Conservation (phyloP, 176 grass and related monocot genomes). For the Cenchrus fungigraminus region DNA sequence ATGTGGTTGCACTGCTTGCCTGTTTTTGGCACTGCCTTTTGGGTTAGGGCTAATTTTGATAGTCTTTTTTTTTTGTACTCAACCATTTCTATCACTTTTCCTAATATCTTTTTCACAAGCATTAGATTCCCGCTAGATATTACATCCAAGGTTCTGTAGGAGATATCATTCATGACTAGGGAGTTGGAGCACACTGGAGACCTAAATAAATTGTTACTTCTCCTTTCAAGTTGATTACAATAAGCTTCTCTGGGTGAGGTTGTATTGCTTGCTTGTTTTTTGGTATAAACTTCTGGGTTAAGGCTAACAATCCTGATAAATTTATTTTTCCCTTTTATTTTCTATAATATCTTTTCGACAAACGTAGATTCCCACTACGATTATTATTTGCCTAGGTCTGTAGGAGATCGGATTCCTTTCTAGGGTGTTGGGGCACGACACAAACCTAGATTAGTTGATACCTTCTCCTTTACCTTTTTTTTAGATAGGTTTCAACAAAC, state of each 20-base stretch:
- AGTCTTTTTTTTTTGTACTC: conserved; percentile 6
- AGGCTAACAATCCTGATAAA: neutral
- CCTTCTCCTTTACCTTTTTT: conserved; percentile 23
- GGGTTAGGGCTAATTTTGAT: neutral
- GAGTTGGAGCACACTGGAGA: neutral
- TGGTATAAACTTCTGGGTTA: neutral
- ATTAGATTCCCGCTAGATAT: neutral
- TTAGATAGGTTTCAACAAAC: neutral
- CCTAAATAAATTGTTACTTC: neutral
- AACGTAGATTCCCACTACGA: conserved; percentile 14
- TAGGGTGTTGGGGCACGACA: neutral
- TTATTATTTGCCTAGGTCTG: neutral
- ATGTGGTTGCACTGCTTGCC: conserved; percentile 13
- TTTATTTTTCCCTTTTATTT: neutral
- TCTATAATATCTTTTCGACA: conserved; percentile 12
- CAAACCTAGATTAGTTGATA: neutral
- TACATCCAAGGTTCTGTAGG: conserved; percentile 6
- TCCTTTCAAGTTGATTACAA: conserved; percentile 18
- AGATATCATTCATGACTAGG: conserved; percentile 27
- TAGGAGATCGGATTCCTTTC: conserved; percentile 36
- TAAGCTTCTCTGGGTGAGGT: conserved; percentile 18
- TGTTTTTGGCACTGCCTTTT: conserved; percentile 17
- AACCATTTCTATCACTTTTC: conserved; percentile 5
- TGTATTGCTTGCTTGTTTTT: conserved; percentile 25
- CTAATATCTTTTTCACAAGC: conserved; percentile 29